Conservation (phyloP, 306 rosid species). For the Vicia sativa region DNA sequence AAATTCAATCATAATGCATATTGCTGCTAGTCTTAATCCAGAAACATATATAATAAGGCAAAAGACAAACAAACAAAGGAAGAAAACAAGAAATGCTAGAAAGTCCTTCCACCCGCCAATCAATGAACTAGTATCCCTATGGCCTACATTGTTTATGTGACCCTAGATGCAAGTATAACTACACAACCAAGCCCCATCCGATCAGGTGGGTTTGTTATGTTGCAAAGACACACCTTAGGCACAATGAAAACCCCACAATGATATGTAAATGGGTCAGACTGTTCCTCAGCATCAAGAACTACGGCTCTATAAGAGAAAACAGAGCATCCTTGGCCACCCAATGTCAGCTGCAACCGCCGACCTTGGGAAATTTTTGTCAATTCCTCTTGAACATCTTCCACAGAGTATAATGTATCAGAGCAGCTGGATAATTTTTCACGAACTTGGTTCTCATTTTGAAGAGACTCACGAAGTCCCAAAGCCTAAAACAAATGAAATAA, state of each 20-base stretch:
- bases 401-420: conserved; percentile 64
- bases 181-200: not conserved
- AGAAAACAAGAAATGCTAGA: conserved; percentile 12
- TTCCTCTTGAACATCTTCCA: conserved; percentile 78
- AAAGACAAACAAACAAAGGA: conserved; percentile 9
- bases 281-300: conserved; percentile 82
- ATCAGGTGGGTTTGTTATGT: not conserved
- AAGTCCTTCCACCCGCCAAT: conserved; percentile 7
- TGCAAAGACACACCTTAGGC: conserved; percentile 73
- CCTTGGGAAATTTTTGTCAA: conserved; percentile 70
- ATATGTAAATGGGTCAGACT: conserved; percentile 63
- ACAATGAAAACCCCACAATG: conserved; percentile 93
- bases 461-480: conserved; percentile 70
- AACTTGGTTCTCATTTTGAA: conserved; percentile 69
- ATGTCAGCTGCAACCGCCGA: conserved; percentile 68
- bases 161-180: conserved; percentile 1
- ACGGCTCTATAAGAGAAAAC: conserved; percentile 67
- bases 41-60: not conserved
- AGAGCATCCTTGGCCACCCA: conserved; percentile 78
- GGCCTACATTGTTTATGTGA: not conserved
- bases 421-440: conserved; percentile 69
- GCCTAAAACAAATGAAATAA: conserved; percentile 48
- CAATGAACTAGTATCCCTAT: not conserved
- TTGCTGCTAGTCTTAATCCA: conserved; percentile 3
- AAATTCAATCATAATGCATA: conserved; percentile 32